Conservation (phyloP, 2,329 filamentous ascomycete genomes). For the Cytospora piceae region DNA sequence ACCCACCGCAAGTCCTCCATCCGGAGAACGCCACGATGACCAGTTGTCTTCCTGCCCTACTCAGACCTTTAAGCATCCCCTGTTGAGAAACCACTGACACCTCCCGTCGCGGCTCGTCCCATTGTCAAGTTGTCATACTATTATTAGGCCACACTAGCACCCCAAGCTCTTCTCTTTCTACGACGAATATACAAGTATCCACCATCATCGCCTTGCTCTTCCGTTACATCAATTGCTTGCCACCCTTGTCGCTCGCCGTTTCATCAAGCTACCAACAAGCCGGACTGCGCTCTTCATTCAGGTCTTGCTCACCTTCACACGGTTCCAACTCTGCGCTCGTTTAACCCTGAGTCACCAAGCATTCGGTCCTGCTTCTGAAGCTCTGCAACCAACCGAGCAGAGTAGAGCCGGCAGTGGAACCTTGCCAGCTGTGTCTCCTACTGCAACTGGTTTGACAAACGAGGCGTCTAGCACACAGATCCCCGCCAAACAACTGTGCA, state of each 20-base stretch:
- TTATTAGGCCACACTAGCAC: slow-evolving; percentile 7
- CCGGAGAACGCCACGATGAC: slow-evolving; percentile 12
- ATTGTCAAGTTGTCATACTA: slow-evolving; percentile 10
- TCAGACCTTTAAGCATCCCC: slow-evolving; percentile 23
- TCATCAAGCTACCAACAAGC: background rate
- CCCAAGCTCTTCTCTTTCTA: background rate
- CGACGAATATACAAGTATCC: slow-evolving; percentile 15
- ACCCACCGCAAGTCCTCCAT: slow-evolving; percentile 18
- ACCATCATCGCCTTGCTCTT: background rate
- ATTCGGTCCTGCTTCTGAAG: slow-evolving; percentile 11
- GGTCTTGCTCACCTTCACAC: background rate
- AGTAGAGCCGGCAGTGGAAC: slow-evolving; percentile 15
- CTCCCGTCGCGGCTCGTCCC: slow-evolving; percentile 14
- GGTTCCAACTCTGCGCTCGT: background rate
- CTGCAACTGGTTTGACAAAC: slow-evolving; percentile 7
- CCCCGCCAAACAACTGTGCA: slow-evolving; percentile 20
- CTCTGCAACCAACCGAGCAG: slow-evolving; percentile 15
- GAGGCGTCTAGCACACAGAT: slow-evolving; percentile 7
- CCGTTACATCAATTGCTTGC: background rate
- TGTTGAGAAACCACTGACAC: slow-evolving; percentile 5
- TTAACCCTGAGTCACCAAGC: slow-evolving; percentile 6
- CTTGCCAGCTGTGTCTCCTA: slow-evolving; percentile 14
- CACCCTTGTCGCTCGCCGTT: background rate
- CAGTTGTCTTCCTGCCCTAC: slow-evolving; percentile 6
- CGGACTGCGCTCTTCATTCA: background rate